Base-by-base conservation (phyloP, 768 basidiomycete genomes). In the Termitomyces sp. region DNA sequence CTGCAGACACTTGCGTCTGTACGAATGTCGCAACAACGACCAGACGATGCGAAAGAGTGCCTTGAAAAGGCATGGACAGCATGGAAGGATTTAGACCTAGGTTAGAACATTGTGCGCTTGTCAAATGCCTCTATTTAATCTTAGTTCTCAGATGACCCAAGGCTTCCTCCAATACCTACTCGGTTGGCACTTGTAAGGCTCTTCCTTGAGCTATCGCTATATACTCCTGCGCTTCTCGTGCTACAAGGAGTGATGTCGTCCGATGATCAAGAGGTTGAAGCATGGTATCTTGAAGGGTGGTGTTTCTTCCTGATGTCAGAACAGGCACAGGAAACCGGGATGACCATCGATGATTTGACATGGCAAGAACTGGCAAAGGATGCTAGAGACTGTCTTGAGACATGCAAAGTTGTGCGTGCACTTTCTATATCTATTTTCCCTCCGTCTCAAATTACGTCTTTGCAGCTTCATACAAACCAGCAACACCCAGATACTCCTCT, bases 231-330 rank as follows among this genome's bases (percentile, higher is more conserved):
- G 1, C 70, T 95, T 5, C 69, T 86, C 11, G 84, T 94, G 13
- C 70, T 96, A 25, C 83, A 90, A 41, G 89, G 88, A 12, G 78
- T 94, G 10, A 85, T 94, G 70, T 80, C 86, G 10, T 70, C 85
- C 0, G 92, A 95, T 67, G 90, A 94, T 60, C 80, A 91, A 64
- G 88, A 91, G 50, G 86, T 94, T 12, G 93, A 95, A 62, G 94
- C 87, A 1, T 95, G 94, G 86, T 96, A 96, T 65, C 81, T 96
- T 27, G 93, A 95, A 69, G 94, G 93, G 50, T 97, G 93, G 93
- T 88, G 89, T 59, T 93, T 91, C 76, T 92, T 85, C 73, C 73
- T 95, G 43, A 85, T 90, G 82, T 81, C 84, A 0, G 87, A 89
- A 66, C 81, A 86, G 56, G 83, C 82, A 7, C 78, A 82, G 56